Base-by-base conservation (phyloP, 164 flowering plant genomes). In the Liriodendron chinense region DNA sequence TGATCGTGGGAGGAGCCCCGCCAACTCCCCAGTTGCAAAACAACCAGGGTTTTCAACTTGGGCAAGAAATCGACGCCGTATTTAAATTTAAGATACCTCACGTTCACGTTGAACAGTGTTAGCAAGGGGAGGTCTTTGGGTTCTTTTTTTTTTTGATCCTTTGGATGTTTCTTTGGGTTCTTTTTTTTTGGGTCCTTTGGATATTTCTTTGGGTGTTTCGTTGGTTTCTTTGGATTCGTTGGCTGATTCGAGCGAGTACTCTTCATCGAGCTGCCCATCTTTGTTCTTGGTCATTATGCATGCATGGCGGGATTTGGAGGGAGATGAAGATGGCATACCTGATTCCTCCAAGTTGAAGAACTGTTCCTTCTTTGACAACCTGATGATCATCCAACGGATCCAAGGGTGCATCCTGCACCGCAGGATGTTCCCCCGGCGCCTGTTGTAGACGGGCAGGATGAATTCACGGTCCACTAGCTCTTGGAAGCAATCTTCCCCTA, bases 21-120 rank as follows among this genome's bases (percentile, higher is more conserved):
- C 88, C 89, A 86, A 43, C 78, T 76, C 5, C 87, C 89, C 20
- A 86, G 72, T n/a, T 75, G 75, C 43, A 87, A 77, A 70, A 81
- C 82, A 1, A n/a, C 18, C 0, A 12, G 61, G 7, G 0, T 4
- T 53, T 9, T 25, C 16, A 53, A 14, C 59, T 53, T 53, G 13
- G 20, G 1, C 1, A 53, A 53, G 16, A 1, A 13, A 0, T 77
- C 68, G 1, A 9, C 13, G 23, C 23, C n/a, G 43, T 3, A 34
- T 3, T 34, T 34, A 4, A 77, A 22, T 10, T 78, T 73, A 7
- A 82, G 79, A 71, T 8, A 76, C 25, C 7, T 10, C 34, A 74
- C 83, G 47, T 70, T 68, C 0, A 82, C 76, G 73, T 86, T 87
- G 69, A 83, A 75, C n/a, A 85, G 13, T 2, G 71, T 18, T 16